A percentile compares a stretch with the other conserved stretches of the same genome.
Evolutionary conservation across 2,329 filamentous ascomycete genomes (phyloP).

Genomic region (Aphanocladium album): DNA sequence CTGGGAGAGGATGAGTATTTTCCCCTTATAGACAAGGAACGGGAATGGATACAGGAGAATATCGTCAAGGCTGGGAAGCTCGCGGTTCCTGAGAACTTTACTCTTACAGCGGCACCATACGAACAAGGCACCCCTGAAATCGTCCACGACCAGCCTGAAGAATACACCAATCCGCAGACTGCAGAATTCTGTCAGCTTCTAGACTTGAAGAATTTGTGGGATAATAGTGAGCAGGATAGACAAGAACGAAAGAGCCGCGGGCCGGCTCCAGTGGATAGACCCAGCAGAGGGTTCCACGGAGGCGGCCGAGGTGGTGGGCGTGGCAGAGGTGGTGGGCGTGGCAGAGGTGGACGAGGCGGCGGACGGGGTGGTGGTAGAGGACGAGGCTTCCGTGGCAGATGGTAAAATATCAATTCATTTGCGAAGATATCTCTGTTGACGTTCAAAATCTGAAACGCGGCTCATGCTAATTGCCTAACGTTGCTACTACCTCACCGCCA

Average conservation of each 20-base stretch:
- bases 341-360: constrained; percentile 15
- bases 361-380: not conserved
- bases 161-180: constrained; percentile 87
- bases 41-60: constrained; percentile 76
- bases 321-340: constrained; percentile 26
- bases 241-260: constrained; percentile 52
- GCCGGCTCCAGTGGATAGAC: constrained; percentile 41
- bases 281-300: constrained; percentile 32
- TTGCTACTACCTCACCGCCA: no score
- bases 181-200: constrained; percentile 73
- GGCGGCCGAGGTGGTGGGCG: constrained; percentile 35
- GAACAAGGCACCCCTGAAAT: constrained; percentile 51
- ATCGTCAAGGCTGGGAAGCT: constrained; percentile 59
- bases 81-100: constrained; percentile 72
- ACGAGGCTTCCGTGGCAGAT: not conserved
- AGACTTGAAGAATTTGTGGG: constrained; percentile 69
- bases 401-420: not conserved
- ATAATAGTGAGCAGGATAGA: constrained; percentile 67
- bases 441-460: not conserved
- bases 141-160: constrained; percentile 60
- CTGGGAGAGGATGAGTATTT: constrained; percentile 65
- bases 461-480: no score
- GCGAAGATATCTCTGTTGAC: not conserved
- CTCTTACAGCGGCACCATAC: constrained; percentile 67
- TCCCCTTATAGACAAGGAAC: constrained; percentile 62